These are phyloP conservation scores for Coniochaeta sp. DNA, from an alignment of 2,329 filamentous ascomycete genomes.

Conservation along the genomic window DNA sequence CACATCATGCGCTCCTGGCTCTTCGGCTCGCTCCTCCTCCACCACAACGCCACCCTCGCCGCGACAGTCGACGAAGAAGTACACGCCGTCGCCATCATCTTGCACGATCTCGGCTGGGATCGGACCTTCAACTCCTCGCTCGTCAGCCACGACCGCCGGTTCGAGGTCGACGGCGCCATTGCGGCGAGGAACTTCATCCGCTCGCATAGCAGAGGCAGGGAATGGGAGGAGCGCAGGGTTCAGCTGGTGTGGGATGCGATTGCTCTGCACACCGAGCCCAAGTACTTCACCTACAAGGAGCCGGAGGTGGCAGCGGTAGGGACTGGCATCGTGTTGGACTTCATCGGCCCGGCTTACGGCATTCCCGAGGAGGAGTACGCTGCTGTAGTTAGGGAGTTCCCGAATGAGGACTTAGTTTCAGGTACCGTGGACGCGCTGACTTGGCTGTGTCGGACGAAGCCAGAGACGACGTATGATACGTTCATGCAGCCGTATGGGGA, in stretches of 20 bases:
- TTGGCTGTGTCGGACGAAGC: slow-evolving; percentile 32
- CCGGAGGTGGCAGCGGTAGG: slow-evolving; percentile 27
- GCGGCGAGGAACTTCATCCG: slow-evolving; percentile 31
- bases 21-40: slow-evolving; percentile 8
- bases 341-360: slow-evolving; percentile 20
- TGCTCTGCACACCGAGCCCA: slow-evolving; percentile 32
- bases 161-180: slow-evolving; percentile 43
- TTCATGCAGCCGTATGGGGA: slow-evolving; percentile 1
- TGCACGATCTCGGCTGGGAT: slow-evolving; percentile 38
- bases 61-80: slow-evolving; percentile 27
- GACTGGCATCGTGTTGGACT: slow-evolving; percentile 27
- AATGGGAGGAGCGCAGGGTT: slow-evolving; percentile 31
- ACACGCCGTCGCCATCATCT: slow-evolving; percentile 28
- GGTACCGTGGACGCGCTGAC: slow-evolving; percentile 28
- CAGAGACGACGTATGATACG: slow-evolving; percentile 26
- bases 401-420: slow-evolving; percentile 24
- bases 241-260: slow-evolving; percentile 44
- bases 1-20: slow-evolving; percentile 12
- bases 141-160: slow-evolving; percentile 36
- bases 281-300: slow-evolving; percentile 34
- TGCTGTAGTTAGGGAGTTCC: slow-evolving; percentile 24
- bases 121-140: slow-evolving; percentile 22
- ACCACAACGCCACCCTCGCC: slow-evolving; percentile 9
- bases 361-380: slow-evolving; percentile 25
- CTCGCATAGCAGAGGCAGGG: slow-evolving; percentile 11